Conservation (phyloP, 345 rosid species). For the Citrus cavaleriei region DNA sequence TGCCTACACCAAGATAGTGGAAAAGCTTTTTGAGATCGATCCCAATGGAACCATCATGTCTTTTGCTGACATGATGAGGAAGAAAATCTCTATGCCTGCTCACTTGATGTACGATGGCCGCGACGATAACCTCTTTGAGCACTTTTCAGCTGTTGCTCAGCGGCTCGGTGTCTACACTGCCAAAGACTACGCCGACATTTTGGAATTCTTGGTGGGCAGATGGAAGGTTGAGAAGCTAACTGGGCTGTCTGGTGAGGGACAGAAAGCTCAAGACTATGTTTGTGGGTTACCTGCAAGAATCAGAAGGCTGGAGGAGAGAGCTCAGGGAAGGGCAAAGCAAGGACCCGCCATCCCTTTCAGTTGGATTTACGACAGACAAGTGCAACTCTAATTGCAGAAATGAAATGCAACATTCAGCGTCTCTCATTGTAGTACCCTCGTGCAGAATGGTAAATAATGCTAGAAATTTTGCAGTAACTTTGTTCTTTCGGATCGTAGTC, state of each 20-base stretch:
- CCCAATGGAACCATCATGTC: constrained; percentile 72
- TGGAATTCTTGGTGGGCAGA: constrained; percentile 78
- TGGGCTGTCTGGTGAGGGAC: constrained; percentile 80
- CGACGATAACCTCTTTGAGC: constrained; percentile 63
- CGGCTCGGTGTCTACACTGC: constrained; percentile 88
- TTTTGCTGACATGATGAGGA: constrained; percentile 93
- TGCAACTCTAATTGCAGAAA: constrained; percentile 45
- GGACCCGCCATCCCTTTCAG: constrained; percentile 61
- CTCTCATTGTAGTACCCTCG: neutral
- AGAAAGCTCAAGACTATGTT: constrained; percentile 78
- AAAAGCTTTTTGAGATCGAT: constrained; percentile 83
- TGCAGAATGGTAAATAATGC: neutral
- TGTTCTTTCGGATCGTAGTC: constrained; percentile 2
- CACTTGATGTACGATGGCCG: constrained; percentile 88
- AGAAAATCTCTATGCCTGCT: constrained; percentile 95
- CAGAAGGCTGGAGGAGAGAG: constrained; percentile 82
- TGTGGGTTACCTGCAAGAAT: constrained; percentile 71
- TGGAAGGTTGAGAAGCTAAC: constrained; percentile 64
- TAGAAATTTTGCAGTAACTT: neutral
- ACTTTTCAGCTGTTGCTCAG: constrained; percentile 83
- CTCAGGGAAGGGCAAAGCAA: constrained; percentile 66
- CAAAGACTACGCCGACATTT: constrained; percentile 79
- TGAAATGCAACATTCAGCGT: neutral
- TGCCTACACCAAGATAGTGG: constrained; percentile 84
- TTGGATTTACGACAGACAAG: constrained; percentile 72